Percentiles rank a stretch among this genome's conserved stretches.
Conservation (phyloP, 2,329 filamentous ascomycete genomes). For the Sporothrix dimorphospora region DNA sequence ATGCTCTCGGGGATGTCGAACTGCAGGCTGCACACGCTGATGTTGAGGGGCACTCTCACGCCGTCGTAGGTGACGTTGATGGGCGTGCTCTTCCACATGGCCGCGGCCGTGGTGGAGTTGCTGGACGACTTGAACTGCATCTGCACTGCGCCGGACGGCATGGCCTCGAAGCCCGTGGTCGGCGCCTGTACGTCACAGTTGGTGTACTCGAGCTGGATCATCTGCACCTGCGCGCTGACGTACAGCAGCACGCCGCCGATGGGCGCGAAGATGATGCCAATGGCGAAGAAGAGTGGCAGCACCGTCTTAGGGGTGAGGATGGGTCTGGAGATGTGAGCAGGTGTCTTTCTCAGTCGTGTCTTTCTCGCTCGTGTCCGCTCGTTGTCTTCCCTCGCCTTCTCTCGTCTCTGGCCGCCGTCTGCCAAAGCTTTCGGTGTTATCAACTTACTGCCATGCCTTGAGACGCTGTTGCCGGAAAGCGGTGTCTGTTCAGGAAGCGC, state of each 20-base stretch:
- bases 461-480: slow-evolving; percentile 95
- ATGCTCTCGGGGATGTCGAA: slow-evolving; percentile 82
- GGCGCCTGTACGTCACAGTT: slow-evolving; percentile 66
- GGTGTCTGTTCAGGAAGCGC: slow-evolving; percentile 65
- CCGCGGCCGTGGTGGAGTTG: slow-evolving; percentile 40
- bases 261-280: slow-evolving; percentile 90
- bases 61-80: slow-evolving; percentile 48
- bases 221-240: slow-evolving; percentile 84
- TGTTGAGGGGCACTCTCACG: slow-evolving; percentile 42
- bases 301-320: slow-evolving; percentile 95
- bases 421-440: too few species aligned
- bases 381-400: too few species aligned
- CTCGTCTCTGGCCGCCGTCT: too few species aligned
- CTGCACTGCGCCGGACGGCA: slow-evolving; percentile 62
- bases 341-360: neutral
- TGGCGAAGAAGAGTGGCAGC: slow-evolving; percentile 84
- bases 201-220: slow-evolving; percentile 89
- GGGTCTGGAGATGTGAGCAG: slow-evolving; percentile 58
- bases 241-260: slow-evolving; percentile 86
- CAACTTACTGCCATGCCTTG: slow-evolving; percentile 94
- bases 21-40: slow-evolving; percentile 67
- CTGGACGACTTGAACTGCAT: slow-evolving; percentile 71
- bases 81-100: slow-evolving; percentile 48
- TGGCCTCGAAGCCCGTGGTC: slow-evolving; percentile 46
- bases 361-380: neutral